Conservation (phyloP, 1,284 basidiomycete species). For the Leccinum insolens region DNA sequence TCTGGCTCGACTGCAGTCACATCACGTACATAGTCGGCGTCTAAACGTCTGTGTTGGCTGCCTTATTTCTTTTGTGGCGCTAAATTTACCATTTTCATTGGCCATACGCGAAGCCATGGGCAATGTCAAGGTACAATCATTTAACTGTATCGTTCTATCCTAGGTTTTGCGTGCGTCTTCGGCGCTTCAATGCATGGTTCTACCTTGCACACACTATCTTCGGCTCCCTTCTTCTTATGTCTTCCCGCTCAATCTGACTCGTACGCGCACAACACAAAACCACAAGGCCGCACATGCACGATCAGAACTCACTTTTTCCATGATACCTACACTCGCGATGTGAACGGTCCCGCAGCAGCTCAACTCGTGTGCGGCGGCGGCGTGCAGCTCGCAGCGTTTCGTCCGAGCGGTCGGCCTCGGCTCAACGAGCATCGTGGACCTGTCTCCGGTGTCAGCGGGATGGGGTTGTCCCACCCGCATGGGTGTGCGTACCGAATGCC, state of each 20-base stretch:
- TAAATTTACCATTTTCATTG: not conserved
- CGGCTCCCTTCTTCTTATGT: not conserved
- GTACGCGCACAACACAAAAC: not conserved
- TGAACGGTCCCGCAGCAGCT: not conserved
- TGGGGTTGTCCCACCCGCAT: not conserved
- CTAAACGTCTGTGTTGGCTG: not conserved
- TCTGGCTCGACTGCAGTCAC: not conserved
- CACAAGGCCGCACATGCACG: not conserved
- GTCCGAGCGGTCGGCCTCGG: not conserved
- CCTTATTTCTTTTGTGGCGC: not conserved
- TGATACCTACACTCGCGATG: not conserved
- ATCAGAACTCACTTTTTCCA: not conserved
- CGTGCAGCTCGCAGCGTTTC: not conserved
- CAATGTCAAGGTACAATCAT: not conserved
- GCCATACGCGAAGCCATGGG: not conserved
- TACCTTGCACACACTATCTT: not conserved
- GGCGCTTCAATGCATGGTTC: not conserved
- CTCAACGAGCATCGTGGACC: not conserved
- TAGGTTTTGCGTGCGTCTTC: not conserved
- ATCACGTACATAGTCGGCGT: too few species aligned
- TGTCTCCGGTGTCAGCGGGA: not conserved
- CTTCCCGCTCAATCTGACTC: not conserved
- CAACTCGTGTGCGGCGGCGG: not conserved
- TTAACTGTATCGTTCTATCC: not conserved
- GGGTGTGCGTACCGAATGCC: not conserved